These are phyloP conservation scores for Microbotryum violaceum DNA, from an alignment of 1,284 basidiomycete genomes.

Conservation along the genomic window DNA sequence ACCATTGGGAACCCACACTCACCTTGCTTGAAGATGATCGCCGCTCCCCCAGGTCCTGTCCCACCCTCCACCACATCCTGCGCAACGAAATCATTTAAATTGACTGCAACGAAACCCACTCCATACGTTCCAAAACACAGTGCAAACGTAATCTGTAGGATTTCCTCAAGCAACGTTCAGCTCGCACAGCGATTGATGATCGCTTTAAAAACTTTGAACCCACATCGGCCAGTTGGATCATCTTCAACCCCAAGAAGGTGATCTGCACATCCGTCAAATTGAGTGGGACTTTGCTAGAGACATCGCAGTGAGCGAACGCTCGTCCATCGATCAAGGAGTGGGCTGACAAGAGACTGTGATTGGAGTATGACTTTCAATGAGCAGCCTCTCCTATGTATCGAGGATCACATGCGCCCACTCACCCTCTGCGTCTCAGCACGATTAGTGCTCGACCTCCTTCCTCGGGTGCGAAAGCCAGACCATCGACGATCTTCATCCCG, in stretches of 20 bases:
- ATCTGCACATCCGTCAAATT: background rate
- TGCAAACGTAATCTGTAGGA: background rate
- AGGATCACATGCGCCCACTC: background rate
- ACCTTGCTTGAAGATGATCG: conserved; percentile 8
- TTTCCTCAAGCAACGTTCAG: background rate
- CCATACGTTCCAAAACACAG: conserved; percentile 3
- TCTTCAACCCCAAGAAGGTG: conserved; percentile 2
- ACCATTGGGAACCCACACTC: background rate
- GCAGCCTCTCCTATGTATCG: too few relatives aligned
- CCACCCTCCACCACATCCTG: background rate
- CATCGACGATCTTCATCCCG: conserved; percentile 5
- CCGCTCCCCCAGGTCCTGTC: background rate
- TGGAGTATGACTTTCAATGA: background rate
- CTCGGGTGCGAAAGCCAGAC: background rate
- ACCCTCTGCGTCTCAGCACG: conserved; percentile 21
- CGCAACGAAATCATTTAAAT: conserved; percentile 10
- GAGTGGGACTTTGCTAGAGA: background rate
- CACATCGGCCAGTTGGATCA: conserved; percentile 3
- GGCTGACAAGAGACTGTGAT: conserved; percentile 11
- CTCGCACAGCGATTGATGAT: too few relatives aligned
- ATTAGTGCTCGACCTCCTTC: conserved; percentile 5
- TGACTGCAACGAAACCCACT: conserved; percentile 4
- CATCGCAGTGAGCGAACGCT: conserved; percentile 5
- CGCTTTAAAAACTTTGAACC: background rate
- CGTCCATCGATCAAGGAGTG: conserved; percentile 21